A percentile compares a stretch with the other conserved stretches of the same genome.
phyloP scores from a whole-genome alignment of 2,329 filamentous ascomycete species.

The Aspergillus tamarii region DNA sequence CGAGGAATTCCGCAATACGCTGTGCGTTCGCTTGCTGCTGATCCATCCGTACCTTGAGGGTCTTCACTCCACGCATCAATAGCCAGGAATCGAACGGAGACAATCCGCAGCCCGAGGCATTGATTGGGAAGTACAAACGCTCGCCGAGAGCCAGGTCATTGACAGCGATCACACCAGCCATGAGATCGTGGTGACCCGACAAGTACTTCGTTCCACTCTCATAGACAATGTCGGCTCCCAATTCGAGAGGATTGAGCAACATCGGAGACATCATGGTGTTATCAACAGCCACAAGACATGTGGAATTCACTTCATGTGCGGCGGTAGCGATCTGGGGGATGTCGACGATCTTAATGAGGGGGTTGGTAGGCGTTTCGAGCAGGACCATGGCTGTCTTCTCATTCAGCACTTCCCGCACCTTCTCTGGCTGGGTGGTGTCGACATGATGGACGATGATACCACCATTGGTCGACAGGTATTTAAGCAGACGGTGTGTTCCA shows the following conservation, averaged over 20 bases:
- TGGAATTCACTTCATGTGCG: conserved; percentile 76
- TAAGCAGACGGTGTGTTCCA: conserved; percentile 89
- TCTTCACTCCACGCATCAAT: conserved; percentile 94
- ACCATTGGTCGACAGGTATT: conserved; percentile 85
- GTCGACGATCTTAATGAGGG: conserved; percentile 96
- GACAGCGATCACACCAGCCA: conserved; percentile 94
- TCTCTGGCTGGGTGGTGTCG: conserved; percentile 80
- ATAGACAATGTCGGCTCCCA: conserved; percentile 95
- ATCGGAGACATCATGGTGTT: conserved; percentile 99
- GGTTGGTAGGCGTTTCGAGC: conserved; percentile 95
- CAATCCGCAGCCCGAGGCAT: conserved; percentile 90
- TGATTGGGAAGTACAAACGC: conserved; percentile 95
- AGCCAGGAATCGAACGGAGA: conserved; percentile 96
- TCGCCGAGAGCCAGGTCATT: conserved; percentile 83
- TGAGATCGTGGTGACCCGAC: conserved; percentile 96
- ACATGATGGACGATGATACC: conserved; percentile 95
- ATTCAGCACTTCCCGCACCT: conserved; percentile 69
- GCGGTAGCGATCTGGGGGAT: conserved; percentile 76
- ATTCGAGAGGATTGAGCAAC: conserved; percentile 88
- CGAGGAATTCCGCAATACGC: conserved; percentile 87
- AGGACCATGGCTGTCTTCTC: conserved; percentile 92
- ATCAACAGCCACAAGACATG: conserved; percentile 86
- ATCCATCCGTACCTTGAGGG: conserved; percentile 95
- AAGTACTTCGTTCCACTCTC: conserved; percentile 98
- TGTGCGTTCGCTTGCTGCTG: conserved; percentile 95